Conservation (phyloP, 2,329 filamentous ascomycete genomes). For the Alternaria angustiovoidea region DNA sequence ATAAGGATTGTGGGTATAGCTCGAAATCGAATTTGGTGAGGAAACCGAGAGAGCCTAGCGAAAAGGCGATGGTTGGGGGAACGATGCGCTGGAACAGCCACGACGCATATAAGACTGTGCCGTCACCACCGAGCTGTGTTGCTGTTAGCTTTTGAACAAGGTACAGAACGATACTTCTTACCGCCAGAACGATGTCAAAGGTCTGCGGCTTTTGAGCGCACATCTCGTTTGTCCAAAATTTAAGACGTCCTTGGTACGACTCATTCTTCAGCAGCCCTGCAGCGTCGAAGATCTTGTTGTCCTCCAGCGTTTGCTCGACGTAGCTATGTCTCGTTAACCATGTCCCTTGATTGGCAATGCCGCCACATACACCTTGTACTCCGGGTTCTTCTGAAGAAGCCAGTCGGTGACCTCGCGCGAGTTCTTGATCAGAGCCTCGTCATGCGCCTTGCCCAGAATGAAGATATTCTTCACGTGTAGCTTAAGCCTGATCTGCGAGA, state of each 20-base stretch:
- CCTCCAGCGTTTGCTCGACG: conserved; percentile 77
- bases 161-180: conserved; percentile 39
- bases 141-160: conserved; percentile 8
- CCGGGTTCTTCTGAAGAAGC: conserved; percentile 76
- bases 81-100: conserved; percentile 98
- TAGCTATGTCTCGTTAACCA: conserved; percentile 52
- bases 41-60: conserved; percentile 90
- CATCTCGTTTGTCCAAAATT: conserved; percentile 84
- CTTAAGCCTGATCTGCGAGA: conserved; percentile 83
- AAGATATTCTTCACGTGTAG: conserved; percentile 85
- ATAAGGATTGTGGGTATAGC: conserved; percentile 73
- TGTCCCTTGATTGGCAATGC: conserved; percentile 9
- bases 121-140: conserved; percentile 79
- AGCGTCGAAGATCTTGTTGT: conserved; percentile 77
- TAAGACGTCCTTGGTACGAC: conserved; percentile 66
- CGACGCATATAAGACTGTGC: conserved; percentile 94
- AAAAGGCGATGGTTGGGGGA: conserved; percentile 90
- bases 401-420: conserved; percentile 81
- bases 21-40: conserved; percentile 96
- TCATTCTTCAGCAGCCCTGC: conserved; percentile 72
- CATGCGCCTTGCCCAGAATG: conserved; percentile 89
- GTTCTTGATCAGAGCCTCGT: conserved; percentile 78
- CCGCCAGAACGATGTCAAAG: conserved; percentile 91
- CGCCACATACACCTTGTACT: conserved; percentile 72
- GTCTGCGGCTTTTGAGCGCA: conserved; percentile 80